Percentiles rank a stretch among this genome's conserved stretches.
Evolutionary conservation across 192 early-diverging fungal genomes (phyloP).

Genomic region (Backusella tuberculispora): DNA sequence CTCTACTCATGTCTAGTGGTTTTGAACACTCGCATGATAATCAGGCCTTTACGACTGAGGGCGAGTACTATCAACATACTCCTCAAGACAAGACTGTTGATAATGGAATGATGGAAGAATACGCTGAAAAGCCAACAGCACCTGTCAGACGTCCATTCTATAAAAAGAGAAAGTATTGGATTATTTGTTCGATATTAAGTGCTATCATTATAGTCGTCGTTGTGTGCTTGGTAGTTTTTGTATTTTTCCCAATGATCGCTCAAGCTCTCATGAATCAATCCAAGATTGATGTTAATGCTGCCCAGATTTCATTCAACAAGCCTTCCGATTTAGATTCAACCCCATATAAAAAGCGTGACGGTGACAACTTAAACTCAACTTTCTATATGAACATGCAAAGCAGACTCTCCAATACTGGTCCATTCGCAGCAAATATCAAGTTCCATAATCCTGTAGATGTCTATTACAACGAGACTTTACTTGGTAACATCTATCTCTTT

Average conservation of each 20-base stretch:
- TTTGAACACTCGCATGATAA: constrained; percentile 8
- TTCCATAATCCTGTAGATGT: constrained; percentile 53
- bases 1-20: constrained; percentile 1
- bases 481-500: constrained; percentile 46
- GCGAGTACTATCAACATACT: constrained; percentile 16
- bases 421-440: constrained; percentile 51
- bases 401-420: constrained; percentile 50
- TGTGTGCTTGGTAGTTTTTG: constrained; percentile 54
- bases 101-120: constrained; percentile 40
- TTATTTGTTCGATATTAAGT: constrained; percentile 53
- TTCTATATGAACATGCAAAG: constrained; percentile 48
- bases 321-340: background rate
- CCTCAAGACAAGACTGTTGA: background rate
- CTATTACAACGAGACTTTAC: constrained; percentile 42
- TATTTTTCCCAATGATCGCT: constrained; percentile 57
- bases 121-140: constrained; percentile 45
- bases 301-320: constrained; percentile 47
- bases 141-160: constrained; percentile 49
- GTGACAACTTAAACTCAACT: constrained; percentile 33
- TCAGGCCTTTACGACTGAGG: constrained; percentile 13
- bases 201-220: constrained; percentile 49
- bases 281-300: constrained; percentile 40
- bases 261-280: constrained; percentile 53
- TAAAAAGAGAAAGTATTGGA: constrained; percentile 57
- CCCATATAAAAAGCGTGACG: constrained; percentile 13